Base-by-base conservation (phyloP, 2,329 filamentous ascomycete genomes). In the Neonectria hederae region DNA sequence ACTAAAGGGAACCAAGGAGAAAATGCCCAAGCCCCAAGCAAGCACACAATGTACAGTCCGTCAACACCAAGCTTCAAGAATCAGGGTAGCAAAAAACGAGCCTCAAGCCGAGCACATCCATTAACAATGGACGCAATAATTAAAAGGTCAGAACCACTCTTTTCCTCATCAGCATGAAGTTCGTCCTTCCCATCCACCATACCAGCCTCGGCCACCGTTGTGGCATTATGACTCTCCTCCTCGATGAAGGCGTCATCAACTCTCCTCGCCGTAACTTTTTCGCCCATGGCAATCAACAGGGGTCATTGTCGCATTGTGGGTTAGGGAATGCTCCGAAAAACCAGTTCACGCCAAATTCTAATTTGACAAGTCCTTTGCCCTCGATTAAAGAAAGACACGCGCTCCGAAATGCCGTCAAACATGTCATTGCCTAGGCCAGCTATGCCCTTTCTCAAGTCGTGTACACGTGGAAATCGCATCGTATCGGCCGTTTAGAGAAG, bases 361-460 rank as follows among this genome's bases (percentile, higher is more conserved):
- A 74, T 69, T 65, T 69, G 67, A 73, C 66, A 67, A 72, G 35
- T 61, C 67, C 70, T 45, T 70, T 69, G 64, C 62, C 65, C 63
- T 68, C 54, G 62, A 67, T 65, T 67, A 54, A 72, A 67, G 65
- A 68, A 71, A 66, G 71, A 69, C 65, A 67, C 69, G 59, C 72
- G 72, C 73, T 69, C 69, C 66, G 63, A 73, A 67, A 74, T 76
- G 72, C 72, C 69, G 65, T 75, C 61, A 67, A 72, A 66, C 65
- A 72, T 64, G 63, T 66, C 63, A 68, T 74, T 69, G 67, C 62
- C 59, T 65, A 71, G 73, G 69, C 65, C 66, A 73, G 59, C 61
- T 69, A 69, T 72, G 67, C 67, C 72, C 63, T 69, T 63, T 68
- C 62, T 73, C 65, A 72, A 65, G 68, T 73, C 72, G 66, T 72